Percentiles rank a stretch among this genome's conserved stretches.
These are phyloP conservation scores for Mucor indicus DNA, from an alignment of 371 early-diverging fungal species.

Conservation along the genomic window DNA sequence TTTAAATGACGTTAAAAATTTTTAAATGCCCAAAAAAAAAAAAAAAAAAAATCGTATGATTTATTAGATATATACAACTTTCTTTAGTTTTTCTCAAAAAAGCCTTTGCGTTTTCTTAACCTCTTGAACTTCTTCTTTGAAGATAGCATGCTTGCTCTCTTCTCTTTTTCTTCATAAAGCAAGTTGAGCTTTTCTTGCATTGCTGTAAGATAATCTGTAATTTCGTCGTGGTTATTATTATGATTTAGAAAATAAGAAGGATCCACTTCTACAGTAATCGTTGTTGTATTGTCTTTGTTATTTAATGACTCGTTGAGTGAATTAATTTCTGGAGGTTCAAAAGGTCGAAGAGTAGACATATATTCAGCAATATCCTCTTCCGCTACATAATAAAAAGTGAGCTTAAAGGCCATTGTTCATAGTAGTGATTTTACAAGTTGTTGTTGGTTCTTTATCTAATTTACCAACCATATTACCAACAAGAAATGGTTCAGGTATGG, in stretches of 20 bases:
- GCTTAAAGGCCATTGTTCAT: neutral
- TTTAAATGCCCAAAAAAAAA: no score
- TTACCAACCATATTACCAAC: slow-evolving; percentile 13
- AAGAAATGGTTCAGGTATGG: slow-evolving; percentile 14
- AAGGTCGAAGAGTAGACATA: slow-evolving; percentile 13
- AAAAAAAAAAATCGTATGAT: neutral
- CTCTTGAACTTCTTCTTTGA: slow-evolving; percentile 11
- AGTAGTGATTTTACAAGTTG: neutral
- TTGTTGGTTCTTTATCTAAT: slow-evolving; percentile 15
- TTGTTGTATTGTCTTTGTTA: slow-evolving; percentile 11
- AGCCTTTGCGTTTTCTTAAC: slow-evolving; percentile 19
- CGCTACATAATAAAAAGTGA: neutral
- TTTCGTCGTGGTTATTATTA: slow-evolving; percentile 21
- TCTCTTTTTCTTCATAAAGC: slow-evolving; percentile 12
- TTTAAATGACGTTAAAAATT: no score
- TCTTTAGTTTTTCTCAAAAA: slow-evolving; percentile 21
- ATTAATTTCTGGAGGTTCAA: slow-evolving; percentile 12
- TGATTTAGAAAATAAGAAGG: slow-evolving; percentile 22
- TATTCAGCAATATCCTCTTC: slow-evolving; percentile 19
- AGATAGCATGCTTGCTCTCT: neutral
- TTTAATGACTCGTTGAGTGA: neutral
- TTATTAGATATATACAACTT: neutral
- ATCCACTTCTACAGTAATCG: slow-evolving; percentile 22
- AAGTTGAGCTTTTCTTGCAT: slow-evolving; percentile 26
- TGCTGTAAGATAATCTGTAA: slow-evolving; percentile 23